Base-by-base conservation (phyloP, 2,329 filamentous ascomycete species). In the Aureobasidium subglaciale region DNA sequence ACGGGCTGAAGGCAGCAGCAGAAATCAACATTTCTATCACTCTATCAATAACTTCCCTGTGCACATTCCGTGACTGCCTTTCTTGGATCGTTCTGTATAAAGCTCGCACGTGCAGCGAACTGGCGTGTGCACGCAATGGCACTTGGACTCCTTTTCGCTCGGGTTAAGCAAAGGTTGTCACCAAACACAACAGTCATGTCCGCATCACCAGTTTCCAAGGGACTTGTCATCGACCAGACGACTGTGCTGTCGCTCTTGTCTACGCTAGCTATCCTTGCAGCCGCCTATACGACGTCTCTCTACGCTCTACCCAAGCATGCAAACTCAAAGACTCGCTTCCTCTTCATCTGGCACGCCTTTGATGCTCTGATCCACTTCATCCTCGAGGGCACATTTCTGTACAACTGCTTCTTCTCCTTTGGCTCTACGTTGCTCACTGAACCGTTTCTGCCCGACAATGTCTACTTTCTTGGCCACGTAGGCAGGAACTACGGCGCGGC, bases 341-440 rank as follows among this genome's bases (percentile, higher is more conserved):
- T 96, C 61, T 96, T 96, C 78, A 81, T 95, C 73, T 96, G 92
- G 92, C 91, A 96, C 75, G 80, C 88, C 34, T 95, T 95, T 73
- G 91, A 96, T 70, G 89, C 89, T 29, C 80, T 96, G 40, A 92
- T 91, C 65, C 93, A 99, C 75, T 83, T 95, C 71, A 77, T 90
- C 69, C 87, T 97, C 68, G 92, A 97, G 74, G 91, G 90, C 54
- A 86, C 84, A 65, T 97, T 90, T 72, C 83, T 96, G 22, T 96
- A 90, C 78, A 89, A 95, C 74, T 95, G 89, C 76, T 95, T 97
- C 79, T 92, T 90, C 78, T 79, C 79, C 62, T 37, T 18, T 59
- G 63, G 30, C 37, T 59, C 7, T 65, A 67, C 30, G 62, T 62
- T 6, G 64, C 61, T 57, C 27, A 74, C 62, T 59, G 50, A 54